A percentile compares a stretch with the other conserved stretches of the same genome.
phyloP scores from a whole-genome alignment of 2,329 filamentous ascomycete genomes.

The Colletotrichum sp. region DNA sequence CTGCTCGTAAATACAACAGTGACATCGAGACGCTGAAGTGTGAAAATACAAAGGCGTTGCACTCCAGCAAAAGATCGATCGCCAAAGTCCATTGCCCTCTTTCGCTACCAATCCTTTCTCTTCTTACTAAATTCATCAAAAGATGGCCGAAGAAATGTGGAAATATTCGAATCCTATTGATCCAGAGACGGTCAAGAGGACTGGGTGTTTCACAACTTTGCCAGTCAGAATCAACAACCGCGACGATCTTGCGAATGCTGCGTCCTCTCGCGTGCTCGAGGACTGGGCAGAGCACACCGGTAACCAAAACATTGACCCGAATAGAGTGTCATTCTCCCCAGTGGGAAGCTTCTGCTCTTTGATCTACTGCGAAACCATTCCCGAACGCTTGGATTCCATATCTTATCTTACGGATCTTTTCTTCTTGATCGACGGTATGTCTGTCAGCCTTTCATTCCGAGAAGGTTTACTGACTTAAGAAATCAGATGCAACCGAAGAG shows the following conservation, averaged over 20 bases:
- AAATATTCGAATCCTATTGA: neutral
- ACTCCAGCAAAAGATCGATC: too few relatives aligned
- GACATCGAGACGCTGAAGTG: neutral
- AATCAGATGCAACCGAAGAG: neutral
- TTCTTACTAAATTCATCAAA: neutral
- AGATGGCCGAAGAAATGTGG: neutral
- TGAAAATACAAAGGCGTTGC: neutral
- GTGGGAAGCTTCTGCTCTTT: neutral
- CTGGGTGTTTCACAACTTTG: neutral
- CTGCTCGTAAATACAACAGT: neutral
- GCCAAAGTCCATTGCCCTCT: too few relatives aligned
- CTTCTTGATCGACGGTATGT: neutral
- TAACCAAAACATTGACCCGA: neutral
- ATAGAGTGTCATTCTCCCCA: neutral
- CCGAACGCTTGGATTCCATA: neutral
- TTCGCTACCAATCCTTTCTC: neutral
- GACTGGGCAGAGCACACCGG: neutral
- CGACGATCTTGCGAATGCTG: neutral
- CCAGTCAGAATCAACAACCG: neutral
- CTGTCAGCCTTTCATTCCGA: neutral
- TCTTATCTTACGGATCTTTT: neutral
- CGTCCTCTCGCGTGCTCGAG: neutral
- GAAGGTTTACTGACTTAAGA: neutral
- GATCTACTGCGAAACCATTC: neutral
- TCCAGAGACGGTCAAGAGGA: neutral